Evolutionary conservation across 108 stramenopile species (phyloP).

Genomic region (Cyclotella choctawhatcheeana): DNA sequence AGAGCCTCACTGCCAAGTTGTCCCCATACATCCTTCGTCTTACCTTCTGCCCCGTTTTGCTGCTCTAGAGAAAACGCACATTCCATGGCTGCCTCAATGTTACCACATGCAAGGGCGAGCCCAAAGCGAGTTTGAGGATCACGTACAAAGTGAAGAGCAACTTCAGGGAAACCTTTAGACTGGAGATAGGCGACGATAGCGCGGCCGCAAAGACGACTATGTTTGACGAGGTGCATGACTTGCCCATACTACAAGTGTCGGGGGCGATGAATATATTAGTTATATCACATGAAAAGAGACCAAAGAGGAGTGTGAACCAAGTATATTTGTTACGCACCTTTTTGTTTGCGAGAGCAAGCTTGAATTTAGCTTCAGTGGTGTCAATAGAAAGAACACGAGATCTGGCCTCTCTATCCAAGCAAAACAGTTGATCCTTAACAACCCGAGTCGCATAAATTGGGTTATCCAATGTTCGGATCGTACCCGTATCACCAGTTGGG

Average conservation of each 20-base stretch:
- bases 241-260: conserved; percentile 73
- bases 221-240: conserved; percentile 98
- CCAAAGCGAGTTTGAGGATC: conserved; percentile 96
- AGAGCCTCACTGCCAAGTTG: conserved; percentile 95
- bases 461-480: conserved; percentile 95
- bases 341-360: conserved; percentile 89
- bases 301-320: neutral
- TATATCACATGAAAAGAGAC: neutral
- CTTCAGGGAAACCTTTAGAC: conserved; percentile 98
- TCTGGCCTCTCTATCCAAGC: conserved; percentile 96
- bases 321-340: conserved; percentile 35
- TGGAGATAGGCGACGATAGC: conserved; percentile 98
- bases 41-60: conserved; percentile 56
- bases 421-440: conserved; percentile 89
- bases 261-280: neutral
- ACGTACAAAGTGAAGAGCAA: conserved; percentile 98
- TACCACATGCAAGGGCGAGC: conserved; percentile 97
- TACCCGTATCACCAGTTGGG: conserved; percentile 96
- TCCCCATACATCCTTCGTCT: conserved; percentile 92
- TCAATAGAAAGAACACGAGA: conserved; percentile 90
- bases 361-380: conserved; percentile 97
- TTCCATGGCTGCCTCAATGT: conserved; percentile 98
- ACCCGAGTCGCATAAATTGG: conserved; percentile 95
- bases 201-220: conserved; percentile 93
- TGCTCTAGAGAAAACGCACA: conserved; percentile 90